A percentile compares a stretch with the other conserved stretches of the same genome.
These are phyloP conservation scores for Penicillium sp. DNA, from an alignment of 2,329 filamentous ascomycete species.

Conservation along the genomic window DNA sequence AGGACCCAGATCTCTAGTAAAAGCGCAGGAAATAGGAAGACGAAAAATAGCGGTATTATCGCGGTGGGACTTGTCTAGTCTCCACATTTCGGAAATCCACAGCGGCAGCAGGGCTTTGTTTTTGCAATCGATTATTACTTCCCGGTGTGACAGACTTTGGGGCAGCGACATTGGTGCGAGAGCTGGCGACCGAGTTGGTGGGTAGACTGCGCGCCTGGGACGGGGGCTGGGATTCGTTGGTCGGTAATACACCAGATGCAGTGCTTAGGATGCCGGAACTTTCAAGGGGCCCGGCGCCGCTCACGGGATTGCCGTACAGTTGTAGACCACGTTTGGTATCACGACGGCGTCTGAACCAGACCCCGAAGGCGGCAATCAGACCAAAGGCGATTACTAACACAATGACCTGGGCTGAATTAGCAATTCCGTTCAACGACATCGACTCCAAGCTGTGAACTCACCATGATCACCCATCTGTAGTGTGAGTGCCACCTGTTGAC, in stretches of 20 bases:
- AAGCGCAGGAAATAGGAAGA: not conserved
- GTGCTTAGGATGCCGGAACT: constrained; percentile 15
- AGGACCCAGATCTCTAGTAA: not conserved
- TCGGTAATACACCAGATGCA: constrained; percentile 1
- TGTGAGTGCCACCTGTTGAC: constrained; percentile 52
- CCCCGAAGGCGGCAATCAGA: constrained; percentile 65
- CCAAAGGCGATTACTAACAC: constrained; percentile 69
- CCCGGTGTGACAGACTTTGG: constrained; percentile 3
- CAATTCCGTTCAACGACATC: not conserved
- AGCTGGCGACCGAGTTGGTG: constrained; percentile 28
- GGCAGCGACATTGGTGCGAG: constrained; percentile 25
- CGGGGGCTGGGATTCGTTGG: constrained; percentile 1
- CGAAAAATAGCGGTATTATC: not conserved
- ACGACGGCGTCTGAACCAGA: constrained; percentile 72
- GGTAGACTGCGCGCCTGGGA: constrained; percentile 4
- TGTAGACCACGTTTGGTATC: constrained; percentile 56
- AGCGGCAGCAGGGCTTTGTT: constrained; percentile 6
- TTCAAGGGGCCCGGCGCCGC: constrained; percentile 9
- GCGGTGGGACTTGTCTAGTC: not conserved
- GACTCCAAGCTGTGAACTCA: not conserved
- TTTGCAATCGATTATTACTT: constrained; percentile 21
- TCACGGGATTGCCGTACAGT: constrained; percentile 25
- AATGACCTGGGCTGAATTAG: constrained; percentile 48
- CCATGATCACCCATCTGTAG: constrained; percentile 79
- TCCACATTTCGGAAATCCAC: not conserved